Evolutionary conservation across 345 rosid genomes (phyloP), one percentile per base, ranked within the genome.

Genomic region (Orychophragmus violaceus): DNA sequence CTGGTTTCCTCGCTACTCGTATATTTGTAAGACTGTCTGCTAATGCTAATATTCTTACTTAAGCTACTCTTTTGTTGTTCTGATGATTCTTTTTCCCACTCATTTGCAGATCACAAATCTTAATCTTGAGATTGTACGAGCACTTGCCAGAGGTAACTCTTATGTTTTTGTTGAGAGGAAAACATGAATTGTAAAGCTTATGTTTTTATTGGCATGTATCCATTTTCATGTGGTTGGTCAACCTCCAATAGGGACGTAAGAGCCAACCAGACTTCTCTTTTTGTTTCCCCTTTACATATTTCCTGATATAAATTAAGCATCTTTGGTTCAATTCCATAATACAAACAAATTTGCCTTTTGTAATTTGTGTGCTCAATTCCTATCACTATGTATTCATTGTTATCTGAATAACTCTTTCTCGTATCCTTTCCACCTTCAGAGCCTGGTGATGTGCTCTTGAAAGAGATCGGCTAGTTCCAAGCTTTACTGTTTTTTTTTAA

Each of bases 1-100:
- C 97, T 68, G 97, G 98, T 36, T 93, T 93, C 46, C 90, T 90
- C 10, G 97, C 96, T 62, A 90, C 98, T 0, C 94, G 94, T 8
- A 87, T 93, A 42, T 90, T 97, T 28, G 98, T 90, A 78, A 74
- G 88, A 69, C 41, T 49, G 1, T 30, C 17, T 59, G 5, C 28
- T 21, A 2, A 37, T 8, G 16, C 58, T 0, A 4, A 27, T 35
- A 27, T 70, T 12, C 59, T 37, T 16, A 53, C 19, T n/a, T 70
- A 19, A 59, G 57, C 44, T 52, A 32, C 3, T 46, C 2, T 37
- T 14, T 32, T 5, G 11, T 22, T 64, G 41, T 64, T 69, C 17
- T 56, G 27, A 53, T 66, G 25, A 2, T 13, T 66, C 8, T 5
- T 29, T 16, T 11, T 59, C 48, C n/a, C n/a, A n/a, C n/a, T n/a